phyloP scores from a whole-genome alignment of 176 grass and related monocot genomes.

The Olyra latifolia region DNA sequence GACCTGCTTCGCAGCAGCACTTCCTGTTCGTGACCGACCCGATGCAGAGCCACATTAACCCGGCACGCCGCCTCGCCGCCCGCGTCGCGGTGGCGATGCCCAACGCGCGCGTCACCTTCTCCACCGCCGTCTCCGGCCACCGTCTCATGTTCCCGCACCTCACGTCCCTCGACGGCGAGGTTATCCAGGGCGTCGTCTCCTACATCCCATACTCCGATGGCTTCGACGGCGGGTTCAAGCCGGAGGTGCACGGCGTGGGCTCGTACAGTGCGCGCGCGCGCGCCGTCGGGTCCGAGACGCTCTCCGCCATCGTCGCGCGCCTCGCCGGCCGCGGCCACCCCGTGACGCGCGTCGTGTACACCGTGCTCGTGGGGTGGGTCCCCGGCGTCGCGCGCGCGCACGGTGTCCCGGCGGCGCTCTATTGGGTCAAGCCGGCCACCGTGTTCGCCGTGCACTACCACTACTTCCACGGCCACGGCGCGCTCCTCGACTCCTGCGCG shows the following conservation, averaged over 20 bases:
- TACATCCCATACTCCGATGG: slow-evolving; percentile 51
- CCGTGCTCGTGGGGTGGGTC: slow-evolving; percentile 36
- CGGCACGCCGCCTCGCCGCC: slow-evolving; percentile 1
- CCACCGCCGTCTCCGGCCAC: slow-evolving; percentile 31
- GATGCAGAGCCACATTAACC: slow-evolving; percentile 32
- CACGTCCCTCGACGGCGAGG: not conserved
- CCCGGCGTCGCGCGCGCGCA: slow-evolving; percentile 30
- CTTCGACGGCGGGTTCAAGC: slow-evolving; percentile 36
- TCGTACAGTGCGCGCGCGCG: not conserved
- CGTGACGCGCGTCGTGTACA: slow-evolving; percentile 59
- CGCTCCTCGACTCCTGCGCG: not conserved
- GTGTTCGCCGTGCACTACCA: slow-evolving; percentile 56
- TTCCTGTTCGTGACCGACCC: slow-evolving; percentile 22
- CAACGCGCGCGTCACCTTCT: slow-evolving; percentile 39
- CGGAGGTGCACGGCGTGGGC: not conserved
- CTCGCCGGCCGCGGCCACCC: slow-evolving; percentile 38
- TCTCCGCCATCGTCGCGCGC: slow-evolving; percentile 24
- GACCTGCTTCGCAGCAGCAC: not conserved
- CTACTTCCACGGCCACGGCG: slow-evolving; percentile 55
- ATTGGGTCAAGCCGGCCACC: slow-evolving; percentile 55
- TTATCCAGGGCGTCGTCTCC: not conserved
- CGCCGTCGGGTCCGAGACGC: not conserved
- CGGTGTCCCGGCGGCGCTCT: slow-evolving; percentile 33
- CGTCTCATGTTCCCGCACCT: slow-evolving; percentile 35
- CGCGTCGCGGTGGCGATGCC: not conserved